Evolutionary conservation across 257 asterid species (phyloP).

Genomic region (Gynochthodes officinalis): DNA sequence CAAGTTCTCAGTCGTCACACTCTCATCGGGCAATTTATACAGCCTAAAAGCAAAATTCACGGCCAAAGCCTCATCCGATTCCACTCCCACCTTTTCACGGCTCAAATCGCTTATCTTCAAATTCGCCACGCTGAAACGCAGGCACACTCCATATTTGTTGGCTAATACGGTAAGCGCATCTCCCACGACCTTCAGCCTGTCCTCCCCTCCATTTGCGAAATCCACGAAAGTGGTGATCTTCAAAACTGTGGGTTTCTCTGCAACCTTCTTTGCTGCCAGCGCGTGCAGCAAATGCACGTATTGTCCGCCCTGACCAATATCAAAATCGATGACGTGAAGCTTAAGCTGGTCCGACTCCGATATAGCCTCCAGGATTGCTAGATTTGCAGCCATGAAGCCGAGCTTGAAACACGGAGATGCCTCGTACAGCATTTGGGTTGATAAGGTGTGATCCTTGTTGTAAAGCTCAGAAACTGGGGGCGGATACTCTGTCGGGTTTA

Average conservation of each 20-base stretch:
- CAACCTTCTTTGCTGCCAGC: conserved; percentile 43
- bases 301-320: conserved; percentile 72
- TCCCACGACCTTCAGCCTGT: conserved; percentile 34
- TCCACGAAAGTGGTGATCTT: conserved; percentile 62
- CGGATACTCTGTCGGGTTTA: conserved; percentile 38
- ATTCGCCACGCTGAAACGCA: conserved; percentile 30
- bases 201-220: conserved; percentile 29
- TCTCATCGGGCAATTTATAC: conserved; percentile 74
- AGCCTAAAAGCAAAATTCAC: conserved; percentile 74
- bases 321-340: conserved; percentile 77
- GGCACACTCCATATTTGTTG: conserved; percentile 38
- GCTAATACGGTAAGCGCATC: conserved; percentile 39
- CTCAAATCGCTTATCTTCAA: conserved; percentile 30
- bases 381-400: conserved; percentile 87
- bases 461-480: conserved; percentile 36
- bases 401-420: conserved; percentile 77
- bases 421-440: conserved; percentile 56
- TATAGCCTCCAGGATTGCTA: conserved; percentile 61
- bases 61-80: conserved; percentile 49
- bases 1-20: conserved; percentile 77
- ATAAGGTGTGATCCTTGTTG: conserved; percentile 35
- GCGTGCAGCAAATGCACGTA: conserved; percentile 78
- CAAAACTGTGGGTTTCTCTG: conserved; percentile 29
- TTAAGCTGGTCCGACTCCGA: conserved; percentile 38
- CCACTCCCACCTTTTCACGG: conserved; percentile 40